Base-by-base conservation (phyloP, 176 grass and related monocot genomes). In the Echinochloa phyllopogon region DNA sequence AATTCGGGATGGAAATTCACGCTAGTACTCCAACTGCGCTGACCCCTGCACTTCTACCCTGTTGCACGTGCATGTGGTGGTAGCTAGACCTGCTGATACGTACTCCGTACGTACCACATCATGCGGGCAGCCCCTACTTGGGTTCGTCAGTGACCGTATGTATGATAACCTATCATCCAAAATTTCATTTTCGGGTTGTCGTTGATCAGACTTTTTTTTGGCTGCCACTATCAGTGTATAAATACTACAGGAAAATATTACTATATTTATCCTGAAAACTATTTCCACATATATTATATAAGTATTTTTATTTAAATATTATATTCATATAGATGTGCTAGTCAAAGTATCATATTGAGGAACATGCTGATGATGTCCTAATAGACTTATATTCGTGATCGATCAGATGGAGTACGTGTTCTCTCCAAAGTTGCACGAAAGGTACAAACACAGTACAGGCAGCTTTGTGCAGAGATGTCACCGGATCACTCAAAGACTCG, bases 371-470 rank as follows among this genome's bases (percentile, higher is more conserved):
- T 24, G 20, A 11, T 70, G 69, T 47, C 9, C n/a, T 27, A 6
- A 24, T 15, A 25, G 21, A 47, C 40, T 25, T 24, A 15, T 25
- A 25, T 20, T 47, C n/a, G 21, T n/a, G n/a, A n/a, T n/a, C 45
- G 21, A 71, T 71, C 20, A 71, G 41, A 47, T 14, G 12, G n/a
- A n/a, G n/a, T n/a, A n/a, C n/a, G n/a, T 67, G 68, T 24, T 55
- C 36, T 52, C 41, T 21, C 33, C 13, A 65, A 24, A 14, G 71
- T 65, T 37, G 59, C 6, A 10, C 4, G 16, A 64, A 37, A 50
- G 37, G 39, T 51, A 65, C 58, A 42, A 6, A 36, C 56, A 77
- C 72, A 64, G 77, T 57, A 77, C 72, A 64, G 61, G 53, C 78
- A 68, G 9, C 68, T 40, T n/a, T 47, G 67, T 67, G 44, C 17